Conservation (phyloP, 163 green algal species). For the Scenedesmus sp. region DNA sequence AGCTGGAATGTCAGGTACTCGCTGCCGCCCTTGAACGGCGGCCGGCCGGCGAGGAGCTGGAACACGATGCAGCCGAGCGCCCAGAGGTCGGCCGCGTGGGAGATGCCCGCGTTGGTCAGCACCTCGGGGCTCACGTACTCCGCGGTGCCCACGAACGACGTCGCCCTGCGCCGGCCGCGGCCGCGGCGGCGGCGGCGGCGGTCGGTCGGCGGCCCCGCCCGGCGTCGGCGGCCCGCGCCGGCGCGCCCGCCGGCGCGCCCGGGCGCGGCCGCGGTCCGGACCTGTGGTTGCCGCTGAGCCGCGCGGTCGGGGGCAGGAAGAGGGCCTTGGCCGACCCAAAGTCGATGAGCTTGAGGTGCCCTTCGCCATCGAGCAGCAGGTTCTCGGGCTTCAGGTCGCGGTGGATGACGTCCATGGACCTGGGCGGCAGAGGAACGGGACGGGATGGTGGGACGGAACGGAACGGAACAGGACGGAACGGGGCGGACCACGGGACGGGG, state of each 20-base stretch:
- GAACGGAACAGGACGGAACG: too few species aligned
- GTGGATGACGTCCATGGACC: constrained; percentile 40
- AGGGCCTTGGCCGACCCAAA: constrained; percentile 90
- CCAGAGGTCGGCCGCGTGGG: constrained; percentile 87
- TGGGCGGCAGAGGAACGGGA: not conserved
- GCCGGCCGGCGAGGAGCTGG: constrained; percentile 84
- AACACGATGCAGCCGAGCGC: constrained; percentile 91
- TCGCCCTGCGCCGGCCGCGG: too few species aligned
- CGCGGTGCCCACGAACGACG: constrained; percentile 93
- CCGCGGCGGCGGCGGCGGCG: too few species aligned
- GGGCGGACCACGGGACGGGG: too few species aligned
- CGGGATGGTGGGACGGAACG: too few species aligned
- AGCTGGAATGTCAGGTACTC: constrained; percentile 95
- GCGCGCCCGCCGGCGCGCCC: too few species aligned
- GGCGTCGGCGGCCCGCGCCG: too few species aligned
- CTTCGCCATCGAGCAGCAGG: constrained; percentile 59
- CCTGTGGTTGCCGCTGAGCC: constrained; percentile 32
- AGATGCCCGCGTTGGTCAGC: constrained; percentile 69
- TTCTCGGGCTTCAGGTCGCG: constrained; percentile 76
- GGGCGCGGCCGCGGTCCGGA: too few species aligned
- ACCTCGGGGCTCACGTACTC: constrained; percentile 96
- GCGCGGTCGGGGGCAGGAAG: constrained; percentile 28
- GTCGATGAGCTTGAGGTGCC: constrained; percentile 90
- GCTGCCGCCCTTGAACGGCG: constrained; percentile 69
- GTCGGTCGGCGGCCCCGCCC: too few species aligned